Percentiles rank a stretch among this genome's conserved stretches.
These are phyloP conservation scores for Paecilomyces formosus DNA, from an alignment of 2,329 filamentous ascomycete genomes.

Conservation along the genomic window DNA sequence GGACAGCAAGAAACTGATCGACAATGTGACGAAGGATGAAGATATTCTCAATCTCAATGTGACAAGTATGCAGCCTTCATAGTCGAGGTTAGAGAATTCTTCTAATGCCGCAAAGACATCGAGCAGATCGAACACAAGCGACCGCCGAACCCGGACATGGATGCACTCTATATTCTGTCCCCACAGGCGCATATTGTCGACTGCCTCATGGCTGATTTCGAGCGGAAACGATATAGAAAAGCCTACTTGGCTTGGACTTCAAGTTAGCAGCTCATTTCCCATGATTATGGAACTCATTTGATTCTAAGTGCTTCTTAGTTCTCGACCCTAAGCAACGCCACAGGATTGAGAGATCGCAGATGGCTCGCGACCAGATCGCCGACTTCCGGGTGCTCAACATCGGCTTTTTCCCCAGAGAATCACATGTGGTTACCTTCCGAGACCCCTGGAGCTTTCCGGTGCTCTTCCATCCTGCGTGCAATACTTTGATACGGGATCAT, in stretches of 20 bases:
- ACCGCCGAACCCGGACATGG: constrained; percentile 78
- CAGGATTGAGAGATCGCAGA: constrained; percentile 64
- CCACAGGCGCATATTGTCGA: constrained; percentile 84
- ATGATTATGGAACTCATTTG: constrained; percentile 2
- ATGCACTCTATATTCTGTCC: constrained; percentile 87
- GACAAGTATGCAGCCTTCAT: constrained; percentile 59
- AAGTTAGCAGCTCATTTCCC: constrained; percentile 34
- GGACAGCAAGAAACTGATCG: constrained; percentile 72
- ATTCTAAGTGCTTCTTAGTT: constrained; percentile 36
- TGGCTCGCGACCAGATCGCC: constrained; percentile 66
- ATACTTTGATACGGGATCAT: constrained; percentile 71
- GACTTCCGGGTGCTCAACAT: constrained; percentile 76
- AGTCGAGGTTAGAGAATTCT: constrained; percentile 7
- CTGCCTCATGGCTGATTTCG: constrained; percentile 87
- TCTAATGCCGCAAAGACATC: constrained; percentile 56
- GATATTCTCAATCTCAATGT: constrained; percentile 96
- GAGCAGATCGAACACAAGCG: constrained; percentile 86
- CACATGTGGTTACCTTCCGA: constrained; percentile 80
- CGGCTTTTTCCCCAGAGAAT: constrained; percentile 86
- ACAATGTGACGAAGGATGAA: constrained; percentile 90
- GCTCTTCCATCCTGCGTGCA: constrained; percentile 85
- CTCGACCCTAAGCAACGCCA: constrained; percentile 63
- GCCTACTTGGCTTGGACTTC: constrained; percentile 81
- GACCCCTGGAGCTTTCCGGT: constrained; percentile 95
- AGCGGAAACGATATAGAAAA: constrained; percentile 71